Conservation (phyloP, 2,329 filamentous ascomycete species). For the Microcera coccophila region DNA sequence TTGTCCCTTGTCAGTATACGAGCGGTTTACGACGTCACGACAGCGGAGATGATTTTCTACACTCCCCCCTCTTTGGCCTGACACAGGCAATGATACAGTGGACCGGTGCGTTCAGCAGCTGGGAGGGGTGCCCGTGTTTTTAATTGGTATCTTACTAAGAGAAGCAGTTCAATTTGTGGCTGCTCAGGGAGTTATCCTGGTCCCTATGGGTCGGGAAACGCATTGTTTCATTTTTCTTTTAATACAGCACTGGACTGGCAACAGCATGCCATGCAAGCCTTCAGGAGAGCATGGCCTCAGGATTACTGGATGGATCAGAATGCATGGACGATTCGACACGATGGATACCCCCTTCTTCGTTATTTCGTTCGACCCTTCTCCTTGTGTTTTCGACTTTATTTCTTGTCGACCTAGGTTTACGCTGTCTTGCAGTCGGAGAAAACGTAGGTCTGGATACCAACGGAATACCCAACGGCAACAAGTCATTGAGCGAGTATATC, state of each 20-base stretch:
- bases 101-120: constrained; percentile 2
- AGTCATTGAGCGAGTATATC: constrained; percentile 7
- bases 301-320: constrained; percentile 39
- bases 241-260: constrained; percentile 40
- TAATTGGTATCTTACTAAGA: no score
- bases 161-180: no score
- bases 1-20: constrained; percentile 23
- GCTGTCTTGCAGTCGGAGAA: constrained; percentile 12
- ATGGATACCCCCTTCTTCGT: constrained; percentile 41
- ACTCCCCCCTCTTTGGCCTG: constrained; percentile 1
- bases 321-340: constrained; percentile 43
- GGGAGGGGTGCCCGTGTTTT: constrained; percentile 10
- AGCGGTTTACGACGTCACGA: constrained; percentile 38
- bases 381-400: constrained; percentile 18
- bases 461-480: constrained; percentile 12
- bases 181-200: no score
- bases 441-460: constrained; percentile 26
- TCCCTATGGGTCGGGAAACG: no score
- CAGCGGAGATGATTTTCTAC: constrained; percentile 27
- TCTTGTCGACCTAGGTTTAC: constrained; percentile 19
- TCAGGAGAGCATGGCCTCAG: constrained; percentile 20
- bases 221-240: constrained; percentile 22
- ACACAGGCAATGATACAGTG: neutral
- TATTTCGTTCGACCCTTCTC: constrained; percentile 21
- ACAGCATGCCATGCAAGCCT: constrained; percentile 31